These are phyloP conservation scores for Asterochloris sp. DNA, from an alignment of 139 green algal species.

Conservation along the genomic window DNA sequence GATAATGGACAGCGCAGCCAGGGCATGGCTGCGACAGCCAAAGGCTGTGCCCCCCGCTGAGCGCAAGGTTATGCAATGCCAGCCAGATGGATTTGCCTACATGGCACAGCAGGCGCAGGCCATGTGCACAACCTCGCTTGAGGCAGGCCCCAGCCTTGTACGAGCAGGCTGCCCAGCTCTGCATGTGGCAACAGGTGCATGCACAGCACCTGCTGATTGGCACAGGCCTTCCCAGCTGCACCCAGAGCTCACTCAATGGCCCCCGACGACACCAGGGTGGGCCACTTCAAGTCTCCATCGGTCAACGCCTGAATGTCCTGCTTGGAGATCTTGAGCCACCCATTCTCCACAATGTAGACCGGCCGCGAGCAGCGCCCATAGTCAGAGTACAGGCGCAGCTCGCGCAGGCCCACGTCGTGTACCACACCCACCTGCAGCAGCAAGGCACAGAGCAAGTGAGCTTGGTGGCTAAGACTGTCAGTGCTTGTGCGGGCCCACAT, in stretches of 20 bases:
- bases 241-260: constrained; percentile 76
- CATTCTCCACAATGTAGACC: constrained; percentile 92
- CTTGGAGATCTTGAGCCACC: constrained; percentile 84
- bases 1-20: too few relatives aligned
- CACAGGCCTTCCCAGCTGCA: background rate
- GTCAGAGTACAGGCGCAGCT: constrained; percentile 88
- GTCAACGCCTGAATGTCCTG: constrained; percentile 62
- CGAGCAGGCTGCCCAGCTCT: too few relatives aligned
- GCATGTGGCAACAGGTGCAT: too few relatives aligned
- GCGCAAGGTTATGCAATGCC: too few relatives aligned
- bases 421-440: constrained; percentile 68
- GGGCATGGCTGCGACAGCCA: too few relatives aligned
- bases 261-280: constrained; percentile 54
- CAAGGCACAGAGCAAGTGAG: constrained; percentile 35
- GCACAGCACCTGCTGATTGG: too few relatives aligned
- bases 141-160: too few relatives aligned
- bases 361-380: constrained; percentile 79
- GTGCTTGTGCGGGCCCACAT: too few relatives aligned
- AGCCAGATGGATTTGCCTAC: too few relatives aligned
- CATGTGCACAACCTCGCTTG: too few relatives aligned
- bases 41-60: too few relatives aligned
- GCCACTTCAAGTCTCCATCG: constrained; percentile 31
- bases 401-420: constrained; percentile 79
- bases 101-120: too few relatives aligned
- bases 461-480: background rate